Evolutionary conservation across 2,329 filamentous ascomycete genomes (phyloP).

Genomic region (Claviceps lovelessii): DNA sequence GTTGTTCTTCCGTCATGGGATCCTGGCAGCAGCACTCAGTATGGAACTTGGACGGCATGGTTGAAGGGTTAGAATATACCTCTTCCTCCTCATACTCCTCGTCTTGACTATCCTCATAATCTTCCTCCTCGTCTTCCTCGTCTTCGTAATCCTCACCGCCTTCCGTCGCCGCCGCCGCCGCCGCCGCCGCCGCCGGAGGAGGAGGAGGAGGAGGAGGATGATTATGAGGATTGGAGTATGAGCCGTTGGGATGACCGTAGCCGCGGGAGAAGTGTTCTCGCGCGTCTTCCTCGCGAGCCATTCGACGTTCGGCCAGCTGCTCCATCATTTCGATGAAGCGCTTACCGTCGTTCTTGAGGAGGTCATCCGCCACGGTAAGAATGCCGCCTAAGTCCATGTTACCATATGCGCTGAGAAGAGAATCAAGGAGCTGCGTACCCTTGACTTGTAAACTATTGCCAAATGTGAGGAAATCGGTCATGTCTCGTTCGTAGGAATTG

Average conservation of each 20-base stretch:
- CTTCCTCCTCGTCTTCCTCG: constrained; percentile 47
- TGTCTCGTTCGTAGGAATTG: constrained; percentile 45
- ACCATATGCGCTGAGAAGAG: constrained; percentile 30
- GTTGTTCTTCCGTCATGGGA: constrained; percentile 92
- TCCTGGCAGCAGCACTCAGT: constrained; percentile 51
- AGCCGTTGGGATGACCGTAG: constrained; percentile 46
- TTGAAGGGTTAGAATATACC: constrained; percentile 36
- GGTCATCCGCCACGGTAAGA: constrained; percentile 93
- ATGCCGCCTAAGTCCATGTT: constrained; percentile 66
- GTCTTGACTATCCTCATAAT: constrained; percentile 47
- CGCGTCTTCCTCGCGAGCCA: constrained; percentile 91
- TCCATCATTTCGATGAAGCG: constrained; percentile 99
- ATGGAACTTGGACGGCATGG: constrained; percentile 26
- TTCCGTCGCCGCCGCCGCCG: constrained; percentile 24
- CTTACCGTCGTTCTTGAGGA: constrained; percentile 96
- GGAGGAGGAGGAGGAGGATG: constrained; percentile 45
- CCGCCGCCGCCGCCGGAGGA: not conserved
- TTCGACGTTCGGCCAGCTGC: constrained; percentile 88
- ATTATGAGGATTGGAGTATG: constrained; percentile 46
- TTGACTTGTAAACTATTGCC: constrained; percentile 95
- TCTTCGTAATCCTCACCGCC: constrained; percentile 58
- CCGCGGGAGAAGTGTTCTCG: constrained; percentile 44
- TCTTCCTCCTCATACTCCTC: constrained; percentile 70
- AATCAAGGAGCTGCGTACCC: constrained; percentile 40
- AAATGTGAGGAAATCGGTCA: constrained; percentile 89